phyloP scores from a whole-genome alignment of 2,329 filamentous ascomycete genomes.

The Colletotrichum sansevieriae region DNA sequence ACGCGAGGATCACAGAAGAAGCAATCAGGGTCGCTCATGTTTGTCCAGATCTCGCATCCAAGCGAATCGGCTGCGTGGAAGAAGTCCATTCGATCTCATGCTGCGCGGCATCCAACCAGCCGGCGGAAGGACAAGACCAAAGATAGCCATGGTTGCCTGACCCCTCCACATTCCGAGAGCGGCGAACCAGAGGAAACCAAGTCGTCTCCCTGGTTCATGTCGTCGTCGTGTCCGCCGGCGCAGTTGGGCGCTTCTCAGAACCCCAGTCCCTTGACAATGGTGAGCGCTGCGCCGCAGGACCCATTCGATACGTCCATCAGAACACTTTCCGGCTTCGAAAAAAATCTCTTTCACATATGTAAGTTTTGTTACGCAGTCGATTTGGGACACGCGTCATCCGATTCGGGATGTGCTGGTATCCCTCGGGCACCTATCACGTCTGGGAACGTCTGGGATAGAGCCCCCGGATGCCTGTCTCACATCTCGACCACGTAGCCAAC shows the following conservation, averaged over 20 bases:
- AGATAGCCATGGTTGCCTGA: neutral
- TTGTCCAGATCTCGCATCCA: constrained; percentile 42
- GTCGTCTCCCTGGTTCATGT: neutral
- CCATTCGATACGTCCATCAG: constrained; percentile 29
- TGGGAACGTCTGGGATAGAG: neutral
- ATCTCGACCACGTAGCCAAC: neutral
- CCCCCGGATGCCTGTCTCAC: constrained; percentile 7
- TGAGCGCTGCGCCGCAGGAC: constrained; percentile 15
- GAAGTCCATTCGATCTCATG: constrained; percentile 43
- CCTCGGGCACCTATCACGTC: neutral
- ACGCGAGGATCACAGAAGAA: neutral
- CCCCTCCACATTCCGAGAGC: neutral
- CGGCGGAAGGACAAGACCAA: constrained; percentile 19
- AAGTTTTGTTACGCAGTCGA: neutral
- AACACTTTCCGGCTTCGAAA: constrained; percentile 27
- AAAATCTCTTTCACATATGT: constrained; percentile 29
- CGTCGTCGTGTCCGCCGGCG: neutral
- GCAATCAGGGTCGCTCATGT: constrained; percentile 37
- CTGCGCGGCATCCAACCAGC: constrained; percentile 40
- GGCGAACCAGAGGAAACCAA: neutral
- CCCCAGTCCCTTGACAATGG: constrained; percentile 7
- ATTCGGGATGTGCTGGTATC: neutral
- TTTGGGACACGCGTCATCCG: neutral
- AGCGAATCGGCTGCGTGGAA: constrained; percentile 34
- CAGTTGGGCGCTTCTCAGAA: neutral